Evolutionary conservation across 2,329 filamentous ascomycete genomes (phyloP).

Genomic region (Gnomoniopsis smithogilvyi): DNA sequence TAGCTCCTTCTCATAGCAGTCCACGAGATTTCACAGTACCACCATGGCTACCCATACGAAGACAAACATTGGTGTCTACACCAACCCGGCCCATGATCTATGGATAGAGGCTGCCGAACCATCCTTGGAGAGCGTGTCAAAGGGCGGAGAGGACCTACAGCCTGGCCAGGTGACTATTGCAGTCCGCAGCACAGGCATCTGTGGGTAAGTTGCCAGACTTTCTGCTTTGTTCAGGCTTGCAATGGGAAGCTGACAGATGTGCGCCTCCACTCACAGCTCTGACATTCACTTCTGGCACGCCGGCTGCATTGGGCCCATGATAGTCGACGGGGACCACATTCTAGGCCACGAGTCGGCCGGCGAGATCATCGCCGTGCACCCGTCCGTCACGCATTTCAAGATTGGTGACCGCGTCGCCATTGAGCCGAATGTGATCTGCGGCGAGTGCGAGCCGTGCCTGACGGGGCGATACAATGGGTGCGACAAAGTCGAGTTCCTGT

Average conservation of each 20-base stretch:
- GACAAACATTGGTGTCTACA: slow-evolving; percentile 93
- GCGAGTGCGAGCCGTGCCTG: slow-evolving; percentile 84
- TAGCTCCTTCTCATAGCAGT: slow-evolving; percentile 7
- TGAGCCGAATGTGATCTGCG: slow-evolving; percentile 92
- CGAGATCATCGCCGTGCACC: slow-evolving; percentile 75
- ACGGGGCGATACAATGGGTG: slow-evolving; percentile 96
- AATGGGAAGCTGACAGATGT: background rate
- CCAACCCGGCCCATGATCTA: slow-evolving; percentile 86
- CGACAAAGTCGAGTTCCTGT: slow-evolving; percentile 79
- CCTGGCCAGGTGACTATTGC: slow-evolving; percentile 83
- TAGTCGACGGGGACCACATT: slow-evolving; percentile 84
- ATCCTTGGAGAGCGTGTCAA: slow-evolving; percentile 68
- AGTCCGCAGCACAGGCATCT: slow-evolving; percentile 93
- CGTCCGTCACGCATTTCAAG: slow-evolving; percentile 73
- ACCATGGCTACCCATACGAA: slow-evolving; percentile 53
- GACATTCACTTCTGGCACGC: slow-evolving; percentile 98
- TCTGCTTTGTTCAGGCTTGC: background rate
- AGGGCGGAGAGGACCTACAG: slow-evolving; percentile 64
- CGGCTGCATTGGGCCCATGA: slow-evolving; percentile 93
- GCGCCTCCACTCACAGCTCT: slow-evolving; percentile 50
- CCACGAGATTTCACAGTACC: slow-evolving; percentile 28
- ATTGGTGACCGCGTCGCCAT: slow-evolving; percentile 89
- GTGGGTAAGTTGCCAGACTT: slow-evolving; percentile 59
- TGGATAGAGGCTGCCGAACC: slow-evolving; percentile 83
- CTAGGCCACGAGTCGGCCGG: slow-evolving; percentile 93